Evolutionary conservation across 2,329 filamentous ascomycete species (phyloP).

Genomic region (Fusarium brachygibbosum): DNA sequence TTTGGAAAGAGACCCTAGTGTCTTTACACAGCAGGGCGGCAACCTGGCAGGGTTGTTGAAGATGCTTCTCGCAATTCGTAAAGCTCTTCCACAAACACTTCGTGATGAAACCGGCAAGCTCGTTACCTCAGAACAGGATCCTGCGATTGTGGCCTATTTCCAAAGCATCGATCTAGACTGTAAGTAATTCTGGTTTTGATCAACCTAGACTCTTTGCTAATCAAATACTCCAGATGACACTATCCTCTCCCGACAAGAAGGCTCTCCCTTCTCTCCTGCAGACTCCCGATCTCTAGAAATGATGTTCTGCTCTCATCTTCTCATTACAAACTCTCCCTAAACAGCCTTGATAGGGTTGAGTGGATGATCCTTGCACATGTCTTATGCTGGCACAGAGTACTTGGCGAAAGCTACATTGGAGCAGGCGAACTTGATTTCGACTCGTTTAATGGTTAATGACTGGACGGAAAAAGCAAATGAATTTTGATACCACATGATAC

Average conservation of each 20-base stretch:
- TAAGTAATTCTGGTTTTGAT: constrained; percentile 56
- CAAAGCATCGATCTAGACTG: constrained; percentile 68
- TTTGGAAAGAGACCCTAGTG: constrained; percentile 67
- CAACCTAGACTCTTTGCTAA: constrained; percentile 1
- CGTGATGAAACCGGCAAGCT: constrained; percentile 64
- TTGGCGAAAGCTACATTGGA: neutral
- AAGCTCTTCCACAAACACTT: constrained; percentile 68
- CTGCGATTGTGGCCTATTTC: constrained; percentile 65
- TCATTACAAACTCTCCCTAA: constrained; percentile 56
- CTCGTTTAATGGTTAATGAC: constrained; percentile 51
- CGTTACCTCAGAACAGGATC: constrained; percentile 61
- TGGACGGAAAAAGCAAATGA: constrained; percentile 46
- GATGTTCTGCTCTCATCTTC: constrained; percentile 63
- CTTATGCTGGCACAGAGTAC: neutral
- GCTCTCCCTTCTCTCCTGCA: constrained; percentile 64
- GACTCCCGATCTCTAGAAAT: constrained; percentile 66
- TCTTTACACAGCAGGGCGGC: constrained; percentile 71
- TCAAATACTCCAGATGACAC: constrained; percentile 48
- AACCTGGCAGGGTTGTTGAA: constrained; percentile 70
- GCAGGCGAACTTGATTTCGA: constrained; percentile 15
- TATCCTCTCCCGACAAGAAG: constrained; percentile 61
- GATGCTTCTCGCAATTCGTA: constrained; percentile 73
- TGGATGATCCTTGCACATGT: constrained; percentile 1
- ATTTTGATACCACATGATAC: constrained; percentile 49
- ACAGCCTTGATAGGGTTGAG: neutral